These are phyloP conservation scores for Colletotrichum chlorophyti DNA, from an alignment of 2,329 filamentous ascomycete species.

Conservation along the genomic window DNA sequence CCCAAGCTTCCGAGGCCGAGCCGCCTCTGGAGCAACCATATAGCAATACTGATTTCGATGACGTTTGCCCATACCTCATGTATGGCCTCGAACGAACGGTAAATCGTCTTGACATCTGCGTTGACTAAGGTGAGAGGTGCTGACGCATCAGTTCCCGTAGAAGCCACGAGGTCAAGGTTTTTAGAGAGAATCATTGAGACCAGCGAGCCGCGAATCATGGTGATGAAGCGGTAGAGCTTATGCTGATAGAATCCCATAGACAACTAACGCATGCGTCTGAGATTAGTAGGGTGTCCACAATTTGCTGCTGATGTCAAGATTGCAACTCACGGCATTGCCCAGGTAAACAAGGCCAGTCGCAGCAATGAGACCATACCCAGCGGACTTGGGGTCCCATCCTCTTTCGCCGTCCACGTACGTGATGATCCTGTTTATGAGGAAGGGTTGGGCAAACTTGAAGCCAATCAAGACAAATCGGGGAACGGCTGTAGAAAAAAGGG, in stretches of 20 bases:
- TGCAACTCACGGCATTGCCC: conserved; percentile 36
- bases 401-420: conserved; percentile 30
- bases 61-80: conserved; percentile 40
- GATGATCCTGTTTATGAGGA: conserved; percentile 31
- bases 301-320: too few relatives aligned
- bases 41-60: conserved; percentile 38
- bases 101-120: conserved; percentile 34
- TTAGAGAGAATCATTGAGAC: conserved; percentile 8
- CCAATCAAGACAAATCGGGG: conserved; percentile 37
- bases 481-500: conserved; percentile 38
- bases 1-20: conserved; percentile 41
- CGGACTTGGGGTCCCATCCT: conserved; percentile 29
- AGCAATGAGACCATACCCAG: conserved; percentile 40
- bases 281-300: background rate
- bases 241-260: conserved; percentile 42
- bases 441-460: conserved; percentile 39
- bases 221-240: conserved; percentile 35
- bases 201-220: conserved; percentile 12
- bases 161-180: conserved; percentile 1
- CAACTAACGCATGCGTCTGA: rapidly evolving
- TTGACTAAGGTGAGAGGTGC: conserved; percentile 33
- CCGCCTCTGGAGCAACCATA: conserved; percentile 39
- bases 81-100: conserved; percentile 30
- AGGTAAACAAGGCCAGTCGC: conserved; percentile 41
- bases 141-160: background rate